A percentile compares a stretch with the other conserved stretches of the same genome.
These are phyloP conservation scores for Fusarium clavum DNA, from an alignment of 2,329 filamentous ascomycete genomes.

Conservation along the genomic window DNA sequence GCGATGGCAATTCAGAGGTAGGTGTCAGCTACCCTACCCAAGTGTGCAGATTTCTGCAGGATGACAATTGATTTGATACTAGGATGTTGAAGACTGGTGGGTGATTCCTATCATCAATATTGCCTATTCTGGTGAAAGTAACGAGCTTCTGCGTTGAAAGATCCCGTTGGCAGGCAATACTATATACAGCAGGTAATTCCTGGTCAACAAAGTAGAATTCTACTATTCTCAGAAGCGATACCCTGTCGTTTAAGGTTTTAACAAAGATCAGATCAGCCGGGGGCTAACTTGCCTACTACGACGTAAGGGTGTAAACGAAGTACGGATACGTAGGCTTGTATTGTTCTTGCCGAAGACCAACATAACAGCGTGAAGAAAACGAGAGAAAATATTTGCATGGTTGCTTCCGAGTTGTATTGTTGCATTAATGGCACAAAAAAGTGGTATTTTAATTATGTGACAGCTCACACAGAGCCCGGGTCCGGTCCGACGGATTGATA, in stretches of 20 bases:
- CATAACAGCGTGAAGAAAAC: not conserved
- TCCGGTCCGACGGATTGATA: conserved; percentile 33
- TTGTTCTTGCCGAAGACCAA: conserved; percentile 29
- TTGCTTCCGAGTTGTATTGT: not conserved
- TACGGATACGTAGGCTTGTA: not conserved
- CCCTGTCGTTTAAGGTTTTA: conserved; percentile 34
- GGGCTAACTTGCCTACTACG: not conserved
- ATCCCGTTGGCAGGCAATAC: not conserved
- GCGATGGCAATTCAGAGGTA: conserved; percentile 19
- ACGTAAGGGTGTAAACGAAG: conserved; percentile 25
- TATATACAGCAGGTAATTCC: not conserved
- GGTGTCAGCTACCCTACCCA: conserved; percentile 32
- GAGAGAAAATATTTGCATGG: not conserved
- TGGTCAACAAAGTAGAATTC: conserved; percentile 4
- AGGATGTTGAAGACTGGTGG: not conserved
- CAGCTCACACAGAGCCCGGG: conserved; percentile 31
- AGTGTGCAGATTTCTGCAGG: conserved; percentile 11
- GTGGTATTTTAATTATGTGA: conserved; percentile 13
- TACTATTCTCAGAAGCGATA: conserved; percentile 7
- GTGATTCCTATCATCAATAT: not conserved
- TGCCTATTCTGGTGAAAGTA: conserved; percentile 6
- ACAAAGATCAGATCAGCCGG: conserved; percentile 40
- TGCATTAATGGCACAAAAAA: not conserved
- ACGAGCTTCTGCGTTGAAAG: conserved; percentile 8
- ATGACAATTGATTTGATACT: conserved; percentile 4